Evolutionary conservation across 768 basidiomycete species (phyloP).

Genomic region (Trametes meyenii): DNA sequence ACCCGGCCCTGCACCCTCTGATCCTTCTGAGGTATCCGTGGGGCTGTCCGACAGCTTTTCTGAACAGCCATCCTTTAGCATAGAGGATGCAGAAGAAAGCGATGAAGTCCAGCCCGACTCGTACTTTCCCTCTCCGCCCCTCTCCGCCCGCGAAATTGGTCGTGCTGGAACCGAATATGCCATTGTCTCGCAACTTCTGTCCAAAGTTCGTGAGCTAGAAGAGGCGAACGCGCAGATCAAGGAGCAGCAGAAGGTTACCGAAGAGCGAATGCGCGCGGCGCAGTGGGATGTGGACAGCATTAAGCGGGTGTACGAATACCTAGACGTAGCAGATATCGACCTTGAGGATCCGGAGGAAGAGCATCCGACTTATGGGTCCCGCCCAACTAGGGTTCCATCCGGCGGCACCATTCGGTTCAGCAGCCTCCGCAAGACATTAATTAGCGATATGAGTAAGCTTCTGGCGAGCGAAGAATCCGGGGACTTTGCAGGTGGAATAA

Average conservation of each 20-base stretch:
- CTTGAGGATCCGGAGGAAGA: constrained; percentile 45
- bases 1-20: background rate
- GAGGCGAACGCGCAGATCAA: constrained; percentile 69
- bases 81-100: background rate
- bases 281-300: constrained; percentile 76
- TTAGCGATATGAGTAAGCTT: constrained; percentile 35
- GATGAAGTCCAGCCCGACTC: constrained; percentile 23
- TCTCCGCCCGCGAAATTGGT: constrained; percentile 32
- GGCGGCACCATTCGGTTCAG: constrained; percentile 50
- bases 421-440: constrained; percentile 49
- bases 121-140: constrained; percentile 17
- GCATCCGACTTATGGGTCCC: constrained; percentile 23
- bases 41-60: background rate
- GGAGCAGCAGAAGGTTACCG: constrained; percentile 64
- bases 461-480: constrained; percentile 24
- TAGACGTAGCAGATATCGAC: constrained; percentile 58
- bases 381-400: constrained; percentile 16
- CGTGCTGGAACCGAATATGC: constrained; percentile 37
- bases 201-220: constrained; percentile 79
- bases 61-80: background rate
- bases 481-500: constrained; percentile 29
- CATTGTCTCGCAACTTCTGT: constrained; percentile 69
- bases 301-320: constrained; percentile 66
- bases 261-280: constrained; percentile 62
- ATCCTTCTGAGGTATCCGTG: background rate